Conservation (phyloP, 176 grass and related monocot species). For the Oryza meridionalis region DNA sequence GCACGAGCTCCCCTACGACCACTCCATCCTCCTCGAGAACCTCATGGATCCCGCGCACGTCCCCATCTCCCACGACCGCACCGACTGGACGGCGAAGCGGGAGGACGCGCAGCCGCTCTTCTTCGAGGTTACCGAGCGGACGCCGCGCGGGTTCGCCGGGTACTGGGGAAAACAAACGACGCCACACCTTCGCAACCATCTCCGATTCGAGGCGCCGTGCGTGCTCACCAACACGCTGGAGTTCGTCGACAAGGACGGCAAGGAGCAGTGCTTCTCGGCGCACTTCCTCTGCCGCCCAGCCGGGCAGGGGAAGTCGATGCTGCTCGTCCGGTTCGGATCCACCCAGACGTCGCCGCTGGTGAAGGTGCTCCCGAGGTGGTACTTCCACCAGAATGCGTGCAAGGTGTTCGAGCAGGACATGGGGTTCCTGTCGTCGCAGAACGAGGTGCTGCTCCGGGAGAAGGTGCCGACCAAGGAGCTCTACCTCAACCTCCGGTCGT, state of each 20-base stretch:
- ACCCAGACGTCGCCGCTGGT: conserved; percentile 34
- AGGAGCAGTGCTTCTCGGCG: conserved; percentile 63
- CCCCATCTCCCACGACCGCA: conserved; percentile 96
- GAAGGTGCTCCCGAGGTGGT: conserved; percentile 65
- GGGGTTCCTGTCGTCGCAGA: conserved; percentile 96
- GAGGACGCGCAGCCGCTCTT: conserved; percentile 87
- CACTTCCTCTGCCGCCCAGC: conserved; percentile 82
- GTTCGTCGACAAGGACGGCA: conserved; percentile 62
- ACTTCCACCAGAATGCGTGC: conserved; percentile 76
- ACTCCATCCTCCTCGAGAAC: conserved; percentile 98
- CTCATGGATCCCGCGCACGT: conserved; percentile 97
- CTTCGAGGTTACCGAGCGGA: conserved; percentile 81
- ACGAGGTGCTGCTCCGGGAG: conserved; percentile 89
- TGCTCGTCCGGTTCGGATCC: conserved; percentile 73
- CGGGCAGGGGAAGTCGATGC: conserved; percentile 85
- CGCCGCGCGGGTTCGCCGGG: conserved; percentile 65
- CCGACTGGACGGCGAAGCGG: conserved; percentile 86
- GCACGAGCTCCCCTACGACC: conserved; percentile 96
- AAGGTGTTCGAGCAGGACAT: conserved; percentile 99
- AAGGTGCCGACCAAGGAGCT: conserved; percentile 79
- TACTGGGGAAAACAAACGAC: conserved; percentile 50
- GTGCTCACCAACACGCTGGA: conserved; percentile 74
- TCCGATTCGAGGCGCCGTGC: conserved; percentile 81
- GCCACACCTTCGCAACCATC: conserved; percentile 58
- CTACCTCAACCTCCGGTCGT: conserved; percentile 84